Evolutionary conservation across 2,329 filamentous ascomycete species (phyloP), one percentile per base, ranked within the genome.

Genomic region (Aspergillus chevalieri): DNA sequence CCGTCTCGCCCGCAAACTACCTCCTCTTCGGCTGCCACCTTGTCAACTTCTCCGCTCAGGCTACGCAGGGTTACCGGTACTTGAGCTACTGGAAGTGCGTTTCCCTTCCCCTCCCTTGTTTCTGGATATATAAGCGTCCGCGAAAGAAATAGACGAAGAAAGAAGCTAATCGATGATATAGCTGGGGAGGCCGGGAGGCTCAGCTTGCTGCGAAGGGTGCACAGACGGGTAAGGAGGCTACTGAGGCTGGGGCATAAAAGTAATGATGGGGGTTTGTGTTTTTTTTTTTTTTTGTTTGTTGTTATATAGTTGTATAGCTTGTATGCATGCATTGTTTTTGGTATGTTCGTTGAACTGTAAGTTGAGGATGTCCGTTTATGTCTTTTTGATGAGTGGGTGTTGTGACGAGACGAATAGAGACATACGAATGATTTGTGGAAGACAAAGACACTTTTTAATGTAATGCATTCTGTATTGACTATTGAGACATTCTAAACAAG

Each of bases 21-120:
- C 80, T 85, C 56, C 79, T 85, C 49, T 85, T 85, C 67, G 82
- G 78, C 56, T 85, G 82, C 73, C 82, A 85, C 68, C 70, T 80
- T 52, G 76, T 84, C 69, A 85, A 85, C 71, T 84, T 82, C 68
- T 69, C 68, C 56, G 79, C 80, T 43, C 82, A 85, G 67, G 57
- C 73, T 42, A 78, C 77, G 28, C 82, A 85, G 65, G 80, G 75
- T 51, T 84, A 83, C 69, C 74, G 82, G 48, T 85, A 81, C 63
- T 53, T 82, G 54, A 77, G 78, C 60, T 82, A 83, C 70, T 83
- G 78, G 78, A 71, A 75, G 72, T 75, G 65, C 50, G 70, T 71
- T 47, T 12, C 21, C 43, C 12, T 19, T 34, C 44, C n/a, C 21
- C 4, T 6, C 4, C 21, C 3, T 6, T 22, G 4, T 22, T 5